These are phyloP conservation scores for Marasmius sp. DNA, from an alignment of 1,284 basidiomycete genomes.

Conservation along the genomic window DNA sequence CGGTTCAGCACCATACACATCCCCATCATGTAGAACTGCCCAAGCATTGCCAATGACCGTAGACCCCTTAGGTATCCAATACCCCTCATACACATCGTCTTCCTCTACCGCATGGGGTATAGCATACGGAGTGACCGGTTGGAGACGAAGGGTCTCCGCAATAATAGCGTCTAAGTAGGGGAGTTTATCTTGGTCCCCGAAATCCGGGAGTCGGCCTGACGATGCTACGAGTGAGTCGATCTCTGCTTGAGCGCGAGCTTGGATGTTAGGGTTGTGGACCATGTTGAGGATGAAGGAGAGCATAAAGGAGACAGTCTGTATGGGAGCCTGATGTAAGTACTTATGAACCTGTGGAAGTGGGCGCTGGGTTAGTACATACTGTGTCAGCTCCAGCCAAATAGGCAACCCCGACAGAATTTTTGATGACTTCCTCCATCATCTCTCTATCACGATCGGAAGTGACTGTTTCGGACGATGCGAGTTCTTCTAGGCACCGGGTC, in stretches of 20 bases:
- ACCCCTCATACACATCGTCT: not conserved
- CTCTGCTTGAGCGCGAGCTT: not conserved
- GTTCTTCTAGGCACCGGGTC: not conserved
- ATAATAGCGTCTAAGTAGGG: not conserved
- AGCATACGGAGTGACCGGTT: not conserved
- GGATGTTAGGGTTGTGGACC: not conserved
- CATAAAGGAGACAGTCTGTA: not conserved
- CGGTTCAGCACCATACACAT: constrained; percentile 33
- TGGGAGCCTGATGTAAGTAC: too few relatives aligned
- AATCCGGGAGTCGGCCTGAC: not conserved
- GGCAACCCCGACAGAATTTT: not conserved
- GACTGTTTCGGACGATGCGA: not conserved
- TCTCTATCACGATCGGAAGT: not conserved
- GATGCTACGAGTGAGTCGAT: not conserved
- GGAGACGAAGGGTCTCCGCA: not conserved
- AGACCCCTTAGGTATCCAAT: not conserved
- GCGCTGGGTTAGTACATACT: not conserved
- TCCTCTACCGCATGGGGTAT: not conserved
- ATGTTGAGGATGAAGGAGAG: not conserved
- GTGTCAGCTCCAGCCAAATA: not conserved
- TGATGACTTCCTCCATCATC: not conserved
- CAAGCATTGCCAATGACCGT: constrained; percentile 1
- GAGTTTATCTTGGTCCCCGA: not conserved
- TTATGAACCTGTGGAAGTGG: not conserved
- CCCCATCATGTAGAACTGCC: constrained; percentile 35